These are phyloP conservation scores for Penicillium sclerotiorum DNA, from an alignment of 2,329 filamentous ascomycete genomes.

Conservation along the genomic window DNA sequence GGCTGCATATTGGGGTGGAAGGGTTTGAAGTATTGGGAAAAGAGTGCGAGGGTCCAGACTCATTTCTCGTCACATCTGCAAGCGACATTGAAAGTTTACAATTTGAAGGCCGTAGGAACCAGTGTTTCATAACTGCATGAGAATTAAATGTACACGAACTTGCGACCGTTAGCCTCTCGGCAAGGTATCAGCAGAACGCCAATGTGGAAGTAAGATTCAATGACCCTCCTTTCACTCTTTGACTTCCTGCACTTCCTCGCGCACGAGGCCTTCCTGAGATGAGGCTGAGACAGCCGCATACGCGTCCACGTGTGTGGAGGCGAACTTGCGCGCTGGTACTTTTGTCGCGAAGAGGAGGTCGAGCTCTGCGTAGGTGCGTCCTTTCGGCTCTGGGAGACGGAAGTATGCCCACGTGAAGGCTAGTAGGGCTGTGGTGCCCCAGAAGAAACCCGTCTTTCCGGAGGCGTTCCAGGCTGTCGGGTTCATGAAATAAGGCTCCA, in stretches of 20 bases:
- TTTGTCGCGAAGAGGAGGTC: conserved; percentile 46
- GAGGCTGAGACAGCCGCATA: conserved; percentile 13
- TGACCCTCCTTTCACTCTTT: conserved; percentile 9
- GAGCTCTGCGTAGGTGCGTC: conserved; percentile 43
- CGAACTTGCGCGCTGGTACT: conserved; percentile 39
- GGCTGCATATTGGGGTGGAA: too few species aligned
- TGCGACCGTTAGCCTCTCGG: neutral
- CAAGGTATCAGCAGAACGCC: too few species aligned
- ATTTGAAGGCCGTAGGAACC: neutral
- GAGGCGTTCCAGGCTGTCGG: conserved; percentile 40
- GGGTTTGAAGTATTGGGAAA: too few species aligned
- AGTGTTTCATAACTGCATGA: neutral
- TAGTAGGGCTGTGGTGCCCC: conserved; percentile 32
- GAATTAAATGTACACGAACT: neutral
- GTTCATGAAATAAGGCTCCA: conserved; percentile 40
- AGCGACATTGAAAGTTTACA: neutral
- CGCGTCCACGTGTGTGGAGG: conserved; percentile 21
- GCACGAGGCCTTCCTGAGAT: conserved; percentile 22
- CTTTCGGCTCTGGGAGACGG: conserved; percentile 42
- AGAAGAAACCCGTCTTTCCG: conserved; percentile 47
- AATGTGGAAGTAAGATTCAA: too few species aligned
- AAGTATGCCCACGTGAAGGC: conserved; percentile 41
- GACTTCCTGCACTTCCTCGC: conserved; percentile 9
- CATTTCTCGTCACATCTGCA: too few species aligned
- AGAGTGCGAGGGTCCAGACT: too few species aligned